A percentile compares a stretch with the other conserved stretches of the same genome.
phyloP scores from a whole-genome alignment of 805 yeast genomes.

The Tetrapisispora taiwanensis region DNA sequence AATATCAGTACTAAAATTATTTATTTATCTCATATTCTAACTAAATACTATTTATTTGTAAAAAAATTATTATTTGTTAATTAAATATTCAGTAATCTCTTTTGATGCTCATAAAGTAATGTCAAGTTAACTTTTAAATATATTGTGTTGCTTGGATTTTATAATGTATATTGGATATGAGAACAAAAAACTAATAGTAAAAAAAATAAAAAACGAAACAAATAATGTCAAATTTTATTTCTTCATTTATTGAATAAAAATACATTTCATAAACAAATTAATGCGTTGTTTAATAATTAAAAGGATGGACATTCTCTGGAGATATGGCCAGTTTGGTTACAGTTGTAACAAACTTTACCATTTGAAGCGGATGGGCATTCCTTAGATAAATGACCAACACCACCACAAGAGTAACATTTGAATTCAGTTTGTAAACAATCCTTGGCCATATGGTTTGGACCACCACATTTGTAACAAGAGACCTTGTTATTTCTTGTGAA shows the following conservation, averaged over 20 bases:
- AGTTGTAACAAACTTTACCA: conserved; percentile 39
- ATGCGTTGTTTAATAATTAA: conserved; percentile 1
- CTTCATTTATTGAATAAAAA: background rate
- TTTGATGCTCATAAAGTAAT: conserved; percentile 1
- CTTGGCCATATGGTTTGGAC: conserved; percentile 87
- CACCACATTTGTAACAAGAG: conserved; percentile 84
- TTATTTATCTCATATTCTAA: background rate
- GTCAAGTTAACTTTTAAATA: background rate
- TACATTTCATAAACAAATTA: background rate
- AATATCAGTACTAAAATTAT: background rate
- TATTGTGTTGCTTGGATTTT: too few relatives aligned
- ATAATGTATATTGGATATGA: too few relatives aligned
- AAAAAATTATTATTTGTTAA: background rate
- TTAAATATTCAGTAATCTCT: background rate
- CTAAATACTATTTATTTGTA: background rate
- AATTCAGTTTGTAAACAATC: conserved; percentile 70
- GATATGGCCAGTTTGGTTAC: conserved; percentile 66
- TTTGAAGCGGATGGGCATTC: conserved; percentile 58
- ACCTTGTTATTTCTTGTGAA: conserved; percentile 9
- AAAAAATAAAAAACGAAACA: too few relatives aligned
- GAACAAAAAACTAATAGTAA: too few relatives aligned
- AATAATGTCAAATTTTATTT: background rate
- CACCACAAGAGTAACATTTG: conserved; percentile 90
- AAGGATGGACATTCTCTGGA: conserved; percentile 57
- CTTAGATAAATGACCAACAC: conserved; percentile 78